Base-by-base conservation (phyloP, 768 basidiomycete genomes). In the Sporobolomyces pararoseus region DNA sequence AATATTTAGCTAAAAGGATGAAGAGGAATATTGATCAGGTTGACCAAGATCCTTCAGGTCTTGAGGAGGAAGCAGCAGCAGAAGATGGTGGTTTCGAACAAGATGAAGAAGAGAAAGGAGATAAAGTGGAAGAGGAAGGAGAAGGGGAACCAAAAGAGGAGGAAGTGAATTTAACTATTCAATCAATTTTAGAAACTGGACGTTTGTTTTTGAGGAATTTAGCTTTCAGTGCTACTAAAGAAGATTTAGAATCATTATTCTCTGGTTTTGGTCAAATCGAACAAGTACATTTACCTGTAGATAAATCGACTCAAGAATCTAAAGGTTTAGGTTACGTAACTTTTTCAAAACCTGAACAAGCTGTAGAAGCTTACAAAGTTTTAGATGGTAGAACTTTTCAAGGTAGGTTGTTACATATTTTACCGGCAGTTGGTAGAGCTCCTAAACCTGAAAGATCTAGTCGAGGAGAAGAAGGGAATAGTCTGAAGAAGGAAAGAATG, bases 171-270 rank as follows among this genome's bases (percentile, higher is more conserved):
- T 21, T 61, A 52, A 63, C 27, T 39, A 55, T 27, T 39, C 74
- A 80, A 39, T 73, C 79, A 4, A 42, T 74, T 1, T 46, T 57
- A 27, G 75, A 1, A 80, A 80, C 68, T 74, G 78, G 32, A 85
- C 86, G 1, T 88, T 81, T 98, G 3, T 98, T 98, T 77, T 81
- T 99, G 7, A 90, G 96, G n/a, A 99, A 98, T 77, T 80, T 99
- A n/a, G 83, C 92, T 0, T 98, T 92, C 76, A 85, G 87, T 0
- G 90, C 89, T 66, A 87, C 88, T 10, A 84, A 88, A 23, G 79
- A 82, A 3, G 92, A 96, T 58, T 80, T 98, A 1, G 76, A 79
- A 3, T 82, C 83, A 17, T 82, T 87, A 3, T 92, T 93, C 78
- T 78, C 79, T 4, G 81, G 84, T 0, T 90, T 85, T 77, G 94